Percentiles rank a stretch among this genome's conserved stretches.
These are phyloP conservation scores for Lotus japonicus DNA, from an alignment of 306 rosid species.

Conservation along the genomic window DNA sequence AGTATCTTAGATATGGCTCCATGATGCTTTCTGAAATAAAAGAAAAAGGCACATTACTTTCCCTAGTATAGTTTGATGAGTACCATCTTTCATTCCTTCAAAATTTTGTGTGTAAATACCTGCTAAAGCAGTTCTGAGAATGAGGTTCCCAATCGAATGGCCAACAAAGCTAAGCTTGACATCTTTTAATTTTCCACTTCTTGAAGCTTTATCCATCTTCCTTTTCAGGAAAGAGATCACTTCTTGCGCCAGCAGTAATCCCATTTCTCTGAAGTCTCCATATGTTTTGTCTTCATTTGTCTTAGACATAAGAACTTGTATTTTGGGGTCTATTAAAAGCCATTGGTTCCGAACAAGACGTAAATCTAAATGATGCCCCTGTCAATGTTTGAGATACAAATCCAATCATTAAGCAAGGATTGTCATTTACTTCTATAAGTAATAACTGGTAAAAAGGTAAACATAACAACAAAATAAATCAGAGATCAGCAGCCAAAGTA, in stretches of 20 bases:
- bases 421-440: background rate
- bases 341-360: slow-evolving; percentile 92
- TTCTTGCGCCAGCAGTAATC: slow-evolving; percentile 74
- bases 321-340: slow-evolving; percentile 84
- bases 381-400: slow-evolving; percentile 7
- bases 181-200: slow-evolving; percentile 51
- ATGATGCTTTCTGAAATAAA: slow-evolving; percentile 71
- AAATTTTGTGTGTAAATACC: slow-evolving; percentile 37
- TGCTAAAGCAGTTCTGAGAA: slow-evolving; percentile 76
- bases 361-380: slow-evolving; percentile 95
- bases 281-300: slow-evolving; percentile 81
- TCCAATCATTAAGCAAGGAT: background rate
- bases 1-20: slow-evolving; percentile 71
- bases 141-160: slow-evolving; percentile 89
- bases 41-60: slow-evolving; percentile 11
- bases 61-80: background rate
- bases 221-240: slow-evolving; percentile 61
- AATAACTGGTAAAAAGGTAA: background rate
- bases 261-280: slow-evolving; percentile 93
- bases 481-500: slow-evolving; percentile 4
- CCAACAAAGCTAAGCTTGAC: slow-evolving; percentile 87
- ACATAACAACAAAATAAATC: background rate
- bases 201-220: slow-evolving; percentile 75
- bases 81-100: background rate
- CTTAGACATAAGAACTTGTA: slow-evolving; percentile 83